A percentile compares a stretch with the other conserved stretches of the same genome.
These are phyloP conservation scores for Lepidium africanum DNA, from an alignment of 345 rosid genomes.

Conservation along the genomic window DNA sequence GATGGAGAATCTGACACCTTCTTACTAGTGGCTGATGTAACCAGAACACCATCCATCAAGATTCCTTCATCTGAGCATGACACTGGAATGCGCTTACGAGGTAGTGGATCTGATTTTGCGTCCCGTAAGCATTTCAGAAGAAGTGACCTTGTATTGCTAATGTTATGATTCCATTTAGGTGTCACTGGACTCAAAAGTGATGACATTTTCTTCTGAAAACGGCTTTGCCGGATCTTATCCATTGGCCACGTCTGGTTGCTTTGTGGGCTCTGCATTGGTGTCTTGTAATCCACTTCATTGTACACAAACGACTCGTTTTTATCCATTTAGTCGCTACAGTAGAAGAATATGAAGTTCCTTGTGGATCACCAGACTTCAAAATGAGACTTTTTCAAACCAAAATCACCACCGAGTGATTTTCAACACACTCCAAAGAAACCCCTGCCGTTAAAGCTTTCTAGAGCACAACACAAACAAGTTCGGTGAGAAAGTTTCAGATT, in stretches of 20 bases:
- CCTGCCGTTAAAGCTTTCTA: neutral
- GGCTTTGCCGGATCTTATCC: conserved; percentile 12
- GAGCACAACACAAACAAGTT: neutral
- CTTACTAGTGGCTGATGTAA: conserved; percentile 23
- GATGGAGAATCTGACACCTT: conserved; percentile 12
- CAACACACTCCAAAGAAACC: neutral
- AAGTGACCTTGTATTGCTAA: conserved; percentile 9
- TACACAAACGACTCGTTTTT: neutral
- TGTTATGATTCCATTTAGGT: conserved; percentile 4
- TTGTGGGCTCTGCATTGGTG: conserved; percentile 9
- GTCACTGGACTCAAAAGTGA: conserved; percentile 22
- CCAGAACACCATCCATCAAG: conserved; percentile 59
- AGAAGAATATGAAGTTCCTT: neutral
- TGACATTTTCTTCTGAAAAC: conserved; percentile 9
- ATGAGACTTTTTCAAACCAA: neutral
- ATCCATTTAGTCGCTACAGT: conserved; percentile 10
- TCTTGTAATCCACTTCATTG: neutral
- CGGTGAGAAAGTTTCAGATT: neutral
- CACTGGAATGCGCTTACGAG: conserved; percentile 7
- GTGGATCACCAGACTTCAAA: neutral
- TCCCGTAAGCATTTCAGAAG: conserved; percentile 11
- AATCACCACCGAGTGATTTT: neutral
- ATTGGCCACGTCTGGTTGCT: conserved; percentile 22
- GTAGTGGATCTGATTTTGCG: conserved; percentile 17
- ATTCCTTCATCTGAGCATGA: conserved; percentile 37